Evolutionary conservation across 139 green algal genomes (phyloP).

Genomic region (Asterochloris erici): DNA sequence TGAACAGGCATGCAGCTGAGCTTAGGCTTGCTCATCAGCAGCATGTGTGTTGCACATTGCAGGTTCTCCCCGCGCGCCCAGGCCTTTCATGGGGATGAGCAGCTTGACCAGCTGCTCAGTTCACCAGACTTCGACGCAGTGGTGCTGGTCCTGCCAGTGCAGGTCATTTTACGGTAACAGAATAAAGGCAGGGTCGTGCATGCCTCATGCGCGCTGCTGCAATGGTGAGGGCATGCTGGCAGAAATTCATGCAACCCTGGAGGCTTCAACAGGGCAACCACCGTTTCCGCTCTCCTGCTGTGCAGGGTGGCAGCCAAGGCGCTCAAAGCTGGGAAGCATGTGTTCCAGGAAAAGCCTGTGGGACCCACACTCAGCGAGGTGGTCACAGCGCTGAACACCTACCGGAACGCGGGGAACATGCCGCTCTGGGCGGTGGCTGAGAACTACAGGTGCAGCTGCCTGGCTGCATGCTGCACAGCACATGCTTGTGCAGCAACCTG

Average conservation of each 20-base stretch:
- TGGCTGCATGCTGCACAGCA: not conserved
- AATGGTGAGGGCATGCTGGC: no score
- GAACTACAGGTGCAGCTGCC: constrained; percentile 41
- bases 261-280: no score
- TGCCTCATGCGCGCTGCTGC: no score
- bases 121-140: not conserved
- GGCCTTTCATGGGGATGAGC: not conserved
- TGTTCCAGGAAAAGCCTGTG: constrained; percentile 56
- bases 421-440: constrained; percentile 49
- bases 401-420: not conserved
- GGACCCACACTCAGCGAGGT: constrained; percentile 17
- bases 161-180: constrained; percentile 1
- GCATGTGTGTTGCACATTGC: not conserved
- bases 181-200: no score
- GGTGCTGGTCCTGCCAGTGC: constrained; percentile 5
- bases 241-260: no score
- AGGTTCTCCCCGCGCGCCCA: constrained; percentile 1
- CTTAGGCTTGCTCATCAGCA: not conserved
- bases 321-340: constrained; percentile 38
- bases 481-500: not conserved
- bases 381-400: constrained; percentile 14
- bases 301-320: not conserved
- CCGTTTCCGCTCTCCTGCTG: no score
- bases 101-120: constrained; percentile 1
- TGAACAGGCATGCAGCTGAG: not conserved